Conservation (phyloP, 495 filamentous ascomycete species). For the Aspergillus panamensis region DNA sequence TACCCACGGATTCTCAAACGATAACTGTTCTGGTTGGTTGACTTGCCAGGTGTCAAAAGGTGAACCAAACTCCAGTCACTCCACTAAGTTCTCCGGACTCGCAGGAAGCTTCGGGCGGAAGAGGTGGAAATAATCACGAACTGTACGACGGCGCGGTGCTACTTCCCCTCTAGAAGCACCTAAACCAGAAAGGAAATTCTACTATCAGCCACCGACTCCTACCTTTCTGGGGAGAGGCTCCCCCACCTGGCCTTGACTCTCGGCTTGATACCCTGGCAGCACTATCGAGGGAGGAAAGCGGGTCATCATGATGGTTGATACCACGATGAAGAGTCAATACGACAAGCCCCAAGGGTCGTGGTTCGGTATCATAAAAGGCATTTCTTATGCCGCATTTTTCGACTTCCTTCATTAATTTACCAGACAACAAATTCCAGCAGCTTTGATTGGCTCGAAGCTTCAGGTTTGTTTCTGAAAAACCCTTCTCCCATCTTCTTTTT, state of each 20-base stretch:
- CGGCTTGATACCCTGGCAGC: conserved; percentile 4
- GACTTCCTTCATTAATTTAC: background rate
- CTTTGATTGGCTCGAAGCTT: background rate
- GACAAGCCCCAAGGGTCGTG: background rate
- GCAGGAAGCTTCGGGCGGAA: conserved; percentile 22
- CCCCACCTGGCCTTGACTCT: conserved; percentile 10
- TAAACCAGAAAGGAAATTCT: conserved; percentile 19
- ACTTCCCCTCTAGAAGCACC: conserved; percentile 12
- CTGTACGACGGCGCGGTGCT: conserved; percentile 12
- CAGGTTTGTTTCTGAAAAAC: background rate
- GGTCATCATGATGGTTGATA: conserved; percentile 5
- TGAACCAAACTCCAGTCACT: conserved; percentile 16
- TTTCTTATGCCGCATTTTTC: conserved; percentile 2
- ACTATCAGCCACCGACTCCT: conserved; percentile 3
- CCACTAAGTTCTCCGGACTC: conserved; percentile 10
- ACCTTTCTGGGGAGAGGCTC: conserved; percentile 7
- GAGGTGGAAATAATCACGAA: conserved; percentile 12
- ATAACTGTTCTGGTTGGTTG: conserved; percentile 18
- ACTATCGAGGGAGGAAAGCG: background rate
- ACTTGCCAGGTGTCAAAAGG: conserved; percentile 24
- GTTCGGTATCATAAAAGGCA: conserved; percentile 8
- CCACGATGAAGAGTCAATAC: conserved; percentile 3
- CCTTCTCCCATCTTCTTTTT: no score
- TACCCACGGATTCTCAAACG: conserved; percentile 13
- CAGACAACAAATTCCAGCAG: background rate